Base-by-base conservation (phyloP, 768 basidiomycete species). In the Arthromyces matolae region DNA sequence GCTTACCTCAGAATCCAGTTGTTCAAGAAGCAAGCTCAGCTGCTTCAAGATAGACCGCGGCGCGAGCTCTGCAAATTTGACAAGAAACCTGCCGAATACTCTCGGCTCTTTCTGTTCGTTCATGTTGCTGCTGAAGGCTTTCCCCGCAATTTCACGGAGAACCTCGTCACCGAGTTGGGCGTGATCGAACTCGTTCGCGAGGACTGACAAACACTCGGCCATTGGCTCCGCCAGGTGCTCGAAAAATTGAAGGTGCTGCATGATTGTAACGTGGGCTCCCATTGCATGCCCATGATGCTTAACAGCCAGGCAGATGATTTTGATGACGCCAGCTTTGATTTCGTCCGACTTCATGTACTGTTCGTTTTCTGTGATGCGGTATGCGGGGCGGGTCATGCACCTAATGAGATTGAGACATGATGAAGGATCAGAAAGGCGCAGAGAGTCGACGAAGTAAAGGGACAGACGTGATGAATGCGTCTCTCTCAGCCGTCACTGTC, bases 201-300 rank as follows among this genome's bases (percentile, higher is more conserved):
- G 78, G 40, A 84, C 71, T 25, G 82, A 76, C 20, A 98, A 75
- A 38, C 89, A 83, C 55, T 97, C 95, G 0, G 96, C 95, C 83
- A 97, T 88, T 1, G 88, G 85, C 59, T 98, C 95, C 0, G 90
- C 82, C 18, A 96, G 79, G 60, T 98, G 95, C 56, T 99, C 96
- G 55, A 84, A 91, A 65, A 94, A 95, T 51, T 94, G 93, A 12
- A 99, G 72, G 38, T 80, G 83, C 61, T 96, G 93, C 67, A 95
- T 88, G 66, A 99, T 89, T 51, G 78, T 80, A 51, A 89, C 94
- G 60, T 95, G 93, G 0, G 90, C 89, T 18, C 84, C 83, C 52
- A 88, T 79, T 1, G 79, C 74, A 55, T 97, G 94, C 3, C 79
- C 82, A 53, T 97, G 93, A 56, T 87, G 81, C 62, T 97, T 98